phyloP scores from a whole-genome alignment of 2,329 filamentous ascomycete genomes.

The Chlorencoelia australis region DNA sequence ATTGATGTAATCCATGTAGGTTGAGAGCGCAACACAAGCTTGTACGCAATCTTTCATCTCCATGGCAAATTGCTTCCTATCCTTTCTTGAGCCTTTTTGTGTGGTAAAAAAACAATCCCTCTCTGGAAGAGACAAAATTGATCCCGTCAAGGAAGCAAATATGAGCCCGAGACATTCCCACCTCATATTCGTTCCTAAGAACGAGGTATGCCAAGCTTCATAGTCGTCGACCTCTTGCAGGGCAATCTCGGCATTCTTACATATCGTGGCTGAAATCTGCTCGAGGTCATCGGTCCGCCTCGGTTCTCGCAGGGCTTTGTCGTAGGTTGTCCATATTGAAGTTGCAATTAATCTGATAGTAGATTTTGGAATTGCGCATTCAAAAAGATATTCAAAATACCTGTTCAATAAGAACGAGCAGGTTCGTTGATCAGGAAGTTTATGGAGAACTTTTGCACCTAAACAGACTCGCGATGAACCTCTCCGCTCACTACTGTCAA shows the following conservation, averaged over 20 bases:
- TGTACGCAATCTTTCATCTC: constrained; percentile 26
- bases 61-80: constrained; percentile 18
- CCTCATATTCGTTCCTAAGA: constrained; percentile 21
- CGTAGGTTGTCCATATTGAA: constrained; percentile 20
- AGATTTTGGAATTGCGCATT: constrained; percentile 12
- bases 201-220: constrained; percentile 21
- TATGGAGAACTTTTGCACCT: constrained; percentile 19
- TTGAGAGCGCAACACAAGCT: constrained; percentile 30
- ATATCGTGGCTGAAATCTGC: constrained; percentile 17
- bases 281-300: constrained; percentile 17
- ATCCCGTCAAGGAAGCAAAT: constrained; percentile 16
- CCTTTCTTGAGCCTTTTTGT: constrained; percentile 17
- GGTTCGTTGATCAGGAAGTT: constrained; percentile 20
- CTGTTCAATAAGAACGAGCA: constrained; percentile 21
- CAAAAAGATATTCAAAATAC: constrained; percentile 14
- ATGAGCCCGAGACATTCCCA: constrained; percentile 26
- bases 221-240: constrained; percentile 22
- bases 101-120: constrained; percentile 20
- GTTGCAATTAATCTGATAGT: constrained; percentile 11
- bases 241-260: constrained; percentile 22
- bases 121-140: constrained; percentile 15
- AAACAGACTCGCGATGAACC: constrained; percentile 19
- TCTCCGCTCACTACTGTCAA: constrained; percentile 12
- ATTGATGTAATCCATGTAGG: constrained; percentile 29
- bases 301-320: constrained; percentile 15